A percentile compares a stretch with the other conserved stretches of the same genome.
Conservation (phyloP, 179 eudicot species). For the Silene coronaria region DNA sequence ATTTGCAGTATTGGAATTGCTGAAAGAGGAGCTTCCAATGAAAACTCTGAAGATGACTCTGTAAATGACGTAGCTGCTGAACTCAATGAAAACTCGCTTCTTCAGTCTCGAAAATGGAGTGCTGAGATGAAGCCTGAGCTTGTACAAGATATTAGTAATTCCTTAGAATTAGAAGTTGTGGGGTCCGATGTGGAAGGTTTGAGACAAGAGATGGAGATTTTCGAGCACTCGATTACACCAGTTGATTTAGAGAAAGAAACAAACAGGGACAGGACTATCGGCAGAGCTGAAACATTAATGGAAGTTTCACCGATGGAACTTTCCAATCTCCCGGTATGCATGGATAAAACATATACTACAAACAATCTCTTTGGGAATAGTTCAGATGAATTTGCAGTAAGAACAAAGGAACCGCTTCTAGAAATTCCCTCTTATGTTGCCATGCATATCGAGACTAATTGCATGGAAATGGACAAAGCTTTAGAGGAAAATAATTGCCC, state of each 20-base stretch:
- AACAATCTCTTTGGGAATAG: neutral
- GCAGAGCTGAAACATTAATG: neutral
- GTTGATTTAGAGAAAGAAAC: constrained; percentile 8
- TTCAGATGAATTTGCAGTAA: neutral
- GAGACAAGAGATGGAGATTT: neutral
- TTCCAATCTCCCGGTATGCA: constrained; percentile 2
- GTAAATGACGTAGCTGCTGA: constrained; percentile 12
- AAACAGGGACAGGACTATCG: neutral
- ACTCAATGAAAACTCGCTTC: neutral
- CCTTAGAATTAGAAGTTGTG: constrained; percentile 3
- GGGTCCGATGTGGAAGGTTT: neutral
- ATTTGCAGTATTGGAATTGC: constrained; percentile 13
- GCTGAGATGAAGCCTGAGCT: constrained; percentile 8
- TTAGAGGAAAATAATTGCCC: neutral
- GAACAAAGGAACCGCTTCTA: neutral
- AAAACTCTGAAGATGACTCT: constrained; percentile 4
- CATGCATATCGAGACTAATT: too few relatives aligned
- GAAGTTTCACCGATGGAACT: neutral
- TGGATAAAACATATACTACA: neutral
- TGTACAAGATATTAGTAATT: neutral
- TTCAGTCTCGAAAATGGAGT: constrained; percentile 7
- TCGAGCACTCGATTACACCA: neutral
- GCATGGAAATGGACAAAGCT: neutral
- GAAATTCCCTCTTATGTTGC: neutral
- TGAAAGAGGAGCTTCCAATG: neutral